Evolutionary conservation across 139 green algal genomes (phyloP).

Genomic region (Micractinium sp.): DNA sequence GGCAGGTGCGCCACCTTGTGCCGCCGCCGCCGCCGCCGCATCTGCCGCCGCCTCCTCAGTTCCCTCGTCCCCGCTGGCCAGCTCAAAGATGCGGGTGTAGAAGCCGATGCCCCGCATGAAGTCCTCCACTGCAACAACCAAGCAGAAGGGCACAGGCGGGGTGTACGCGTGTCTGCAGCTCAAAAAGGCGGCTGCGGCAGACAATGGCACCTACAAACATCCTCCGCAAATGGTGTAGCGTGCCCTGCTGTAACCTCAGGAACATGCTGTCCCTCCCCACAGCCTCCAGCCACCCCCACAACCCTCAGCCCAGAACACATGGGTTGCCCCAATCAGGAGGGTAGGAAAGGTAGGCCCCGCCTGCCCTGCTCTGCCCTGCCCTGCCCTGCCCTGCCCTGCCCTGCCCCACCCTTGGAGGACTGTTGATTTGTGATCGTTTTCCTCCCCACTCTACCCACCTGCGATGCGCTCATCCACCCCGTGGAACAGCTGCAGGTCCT

Average conservation of each 20-base stretch:
- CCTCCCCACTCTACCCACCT: not conserved
- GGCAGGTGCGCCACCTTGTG: not conserved
- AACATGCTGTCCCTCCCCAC: too few relatives aligned
- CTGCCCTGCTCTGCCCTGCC: too few relatives aligned
- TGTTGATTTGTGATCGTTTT: not conserved
- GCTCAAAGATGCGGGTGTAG: conserved; percentile 22
- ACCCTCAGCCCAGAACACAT: too few relatives aligned
- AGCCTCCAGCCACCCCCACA: too few relatives aligned
- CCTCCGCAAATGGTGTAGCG: too few relatives aligned
- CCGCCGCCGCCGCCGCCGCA: not conserved
- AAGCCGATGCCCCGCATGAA: conserved; percentile 43
- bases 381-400: too few relatives aligned
- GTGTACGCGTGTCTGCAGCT: not conserved
- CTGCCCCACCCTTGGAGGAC: too few relatives aligned
- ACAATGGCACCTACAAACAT: too few relatives aligned
- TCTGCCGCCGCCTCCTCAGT: not conserved
- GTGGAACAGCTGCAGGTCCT: conserved; percentile 65
- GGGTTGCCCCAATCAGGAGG: too few relatives aligned
- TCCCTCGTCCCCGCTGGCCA: not conserved
- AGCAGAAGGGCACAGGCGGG: not conserved
- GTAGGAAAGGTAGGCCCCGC: too few relatives aligned
- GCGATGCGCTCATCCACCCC: conserved; percentile 71
- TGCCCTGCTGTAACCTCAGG: too few relatives aligned
- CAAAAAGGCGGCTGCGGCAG: too few relatives aligned
- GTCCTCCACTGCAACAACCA: conserved; percentile 24